Conservation (phyloP, 164 flowering plant species). For the Malania oleifera region DNA sequence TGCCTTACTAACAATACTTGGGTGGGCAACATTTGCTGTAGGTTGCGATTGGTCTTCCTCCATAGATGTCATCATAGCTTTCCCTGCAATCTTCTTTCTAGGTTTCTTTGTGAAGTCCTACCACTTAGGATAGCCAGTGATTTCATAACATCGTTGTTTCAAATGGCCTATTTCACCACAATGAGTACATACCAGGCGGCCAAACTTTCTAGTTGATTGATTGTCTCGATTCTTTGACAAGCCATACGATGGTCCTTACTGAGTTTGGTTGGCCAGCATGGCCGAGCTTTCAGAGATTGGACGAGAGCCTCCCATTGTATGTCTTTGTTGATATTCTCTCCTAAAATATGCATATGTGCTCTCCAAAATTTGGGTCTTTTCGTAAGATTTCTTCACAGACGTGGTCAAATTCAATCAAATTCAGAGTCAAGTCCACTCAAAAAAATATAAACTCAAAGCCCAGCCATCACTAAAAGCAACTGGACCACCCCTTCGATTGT, state of each 20-base stretch:
- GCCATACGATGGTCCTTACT: no score
- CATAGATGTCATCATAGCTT: no score
- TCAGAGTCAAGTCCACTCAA: not conserved
- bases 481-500: not conserved
- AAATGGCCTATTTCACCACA: not conserved
- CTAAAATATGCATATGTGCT: no score
- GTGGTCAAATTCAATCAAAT: not conserved
- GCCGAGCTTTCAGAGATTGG: not conserved
- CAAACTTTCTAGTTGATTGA: not conserved
- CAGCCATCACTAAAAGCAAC: not conserved
- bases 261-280: no score
- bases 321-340: no score
- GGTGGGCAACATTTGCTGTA: no score
- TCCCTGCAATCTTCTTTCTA: no score
- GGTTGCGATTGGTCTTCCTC: no score
- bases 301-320: not conserved
- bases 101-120: no score
- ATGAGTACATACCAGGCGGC: no score
- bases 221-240: constrained; percentile 1
- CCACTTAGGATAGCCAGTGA: no score
- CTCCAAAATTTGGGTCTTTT: not conserved
- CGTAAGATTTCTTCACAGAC: not conserved
- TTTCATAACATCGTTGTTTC: not conserved
- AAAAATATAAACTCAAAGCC: not conserved
- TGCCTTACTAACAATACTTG: no score